These are phyloP conservation scores for Aschersonia sp. DNA, from an alignment of 2,329 filamentous ascomycete genomes.

Conservation along the genomic window DNA sequence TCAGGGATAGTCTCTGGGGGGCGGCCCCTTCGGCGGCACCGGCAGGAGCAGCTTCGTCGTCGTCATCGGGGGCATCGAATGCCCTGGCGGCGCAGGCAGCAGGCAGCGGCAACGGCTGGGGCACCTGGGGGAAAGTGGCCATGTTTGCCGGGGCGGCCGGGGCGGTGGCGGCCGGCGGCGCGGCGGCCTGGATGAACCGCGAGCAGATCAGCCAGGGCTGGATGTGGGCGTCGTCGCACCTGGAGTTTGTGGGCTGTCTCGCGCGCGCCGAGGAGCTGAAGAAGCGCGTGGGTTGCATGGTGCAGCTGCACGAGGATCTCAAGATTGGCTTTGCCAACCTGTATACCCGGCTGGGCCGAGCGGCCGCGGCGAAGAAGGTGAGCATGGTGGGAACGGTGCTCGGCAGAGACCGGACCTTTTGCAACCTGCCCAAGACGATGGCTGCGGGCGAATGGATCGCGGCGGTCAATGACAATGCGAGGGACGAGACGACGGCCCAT, in stretches of 20 bases:
- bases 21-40: conserved; percentile 8
- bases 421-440: conserved; percentile 55
- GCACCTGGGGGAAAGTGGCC: conserved; percentile 71
- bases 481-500: conserved; percentile 70
- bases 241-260: conserved; percentile 86
- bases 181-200: conserved; percentile 74
- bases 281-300: conserved; percentile 54
- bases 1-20: conserved; percentile 53
- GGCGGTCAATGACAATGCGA: conserved; percentile 64
- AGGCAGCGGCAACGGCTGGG: conserved; percentile 37
- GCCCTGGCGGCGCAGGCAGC: no score
- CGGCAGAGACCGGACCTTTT: conserved; percentile 71
- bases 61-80: no score
- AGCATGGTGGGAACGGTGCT: conserved; percentile 43
- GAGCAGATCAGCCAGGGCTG: conserved; percentile 65
- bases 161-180: conserved; percentile 66
- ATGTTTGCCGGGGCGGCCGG: conserved; percentile 76
- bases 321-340: conserved; percentile 70
- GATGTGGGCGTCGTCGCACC: conserved; percentile 74
- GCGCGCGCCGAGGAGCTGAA: conserved; percentile 71
- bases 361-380: conserved; percentile 39
- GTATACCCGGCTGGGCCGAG: conserved; percentile 69
- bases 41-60: background rate
- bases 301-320: conserved; percentile 48
- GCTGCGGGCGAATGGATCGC: conserved; percentile 46